Base-by-base conservation (phyloP, 2,329 filamentous ascomycete genomes). In the Colletotrichum truncatum region DNA sequence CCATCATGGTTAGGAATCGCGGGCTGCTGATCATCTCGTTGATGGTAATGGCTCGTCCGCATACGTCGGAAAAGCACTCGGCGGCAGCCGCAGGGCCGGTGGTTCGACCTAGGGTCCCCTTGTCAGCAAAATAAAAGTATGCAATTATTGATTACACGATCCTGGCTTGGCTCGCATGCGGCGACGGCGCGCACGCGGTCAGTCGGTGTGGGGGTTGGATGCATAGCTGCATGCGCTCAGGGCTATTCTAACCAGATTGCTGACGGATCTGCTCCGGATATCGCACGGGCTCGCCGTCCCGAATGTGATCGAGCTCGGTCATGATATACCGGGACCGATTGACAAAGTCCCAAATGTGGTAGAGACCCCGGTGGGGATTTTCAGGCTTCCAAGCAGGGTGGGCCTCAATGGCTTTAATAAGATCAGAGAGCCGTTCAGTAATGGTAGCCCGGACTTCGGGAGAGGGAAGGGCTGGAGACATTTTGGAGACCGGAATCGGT, bases 301-400 rank as follows among this genome's bases (percentile, higher is more conserved):
- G 70, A 55, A 80, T 75, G 41, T 78, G 79, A 16, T 81, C 77
- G 23, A 82, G 73, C 73, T 81, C 78, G 6, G 72, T 73, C 67
- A 80, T 74, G 72, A 81, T 80, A 66, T 81, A 81, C 36, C 74
- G 70, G n/a, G 77, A 78, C 34, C 78, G 75, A 62, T 72, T 75
- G 46, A 77, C 76, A 68, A 81, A 82, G 67, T 81, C 78, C 77
- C 77, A 82, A 30, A 80, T 67, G 67, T 79, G 72, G 57, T 71
- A 78, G 39, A 82, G 74, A 14, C 75, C 74, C 16, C 71, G 69
- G 59, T 76, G 70, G 30, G 71, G 71, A 14, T 67, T 68, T n/a
- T 70, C 70, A 26, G 68, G 61, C 52, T 66, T 71, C 73, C 75
- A 77, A 18, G 67, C 49, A 4, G 73, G 65, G 63, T 77, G 75